These are phyloP conservation scores for Eremothecium sinecaudum DNA, from an alignment of 1,139 yeast genomes.

Conservation along the genomic window DNA sequence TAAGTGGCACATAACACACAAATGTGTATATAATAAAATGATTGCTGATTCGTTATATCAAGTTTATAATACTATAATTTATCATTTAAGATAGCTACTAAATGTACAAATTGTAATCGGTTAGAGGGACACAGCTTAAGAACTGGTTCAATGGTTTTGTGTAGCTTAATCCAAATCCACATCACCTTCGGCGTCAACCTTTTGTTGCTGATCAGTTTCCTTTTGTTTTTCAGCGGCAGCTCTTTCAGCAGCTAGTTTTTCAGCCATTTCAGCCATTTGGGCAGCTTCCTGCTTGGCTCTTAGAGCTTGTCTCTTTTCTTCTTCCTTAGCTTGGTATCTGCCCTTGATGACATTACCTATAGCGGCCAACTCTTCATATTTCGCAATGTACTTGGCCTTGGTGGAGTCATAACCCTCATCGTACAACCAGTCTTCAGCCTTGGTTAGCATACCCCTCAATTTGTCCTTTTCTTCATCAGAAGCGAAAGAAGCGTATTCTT, in stretches of 20 bases:
- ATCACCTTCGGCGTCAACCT: conserved; percentile 15
- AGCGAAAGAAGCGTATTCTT: conserved; percentile 81
- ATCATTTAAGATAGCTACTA: conserved; percentile 5
- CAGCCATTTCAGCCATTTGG: conserved; percentile 81
- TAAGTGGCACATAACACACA: no score
- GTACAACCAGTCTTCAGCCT: conserved; percentile 97
- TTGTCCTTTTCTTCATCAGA: conserved; percentile 80
- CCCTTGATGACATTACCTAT: conserved; percentile 93
- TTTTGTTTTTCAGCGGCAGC: conserved; percentile 28
- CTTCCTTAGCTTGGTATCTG: conserved; percentile 87
- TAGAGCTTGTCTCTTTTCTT: conserved; percentile 86
- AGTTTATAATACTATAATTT: not conserved
- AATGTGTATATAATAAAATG: no score
- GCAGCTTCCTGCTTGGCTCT: conserved; percentile 83
- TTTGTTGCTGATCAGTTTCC: conserved; percentile 1
- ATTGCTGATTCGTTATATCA: no score
- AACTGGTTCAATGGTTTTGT: not conserved
- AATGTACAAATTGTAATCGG: conserved; percentile 1
- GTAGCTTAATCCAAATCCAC: conserved; percentile 20
- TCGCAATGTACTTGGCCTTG: conserved; percentile 95
- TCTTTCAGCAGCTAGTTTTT: conserved; percentile 81
- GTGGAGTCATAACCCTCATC: conserved; percentile 94
- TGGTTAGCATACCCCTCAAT: conserved; percentile 61
- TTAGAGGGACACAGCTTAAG: not conserved
- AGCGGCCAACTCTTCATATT: conserved; percentile 93